Evolutionary conservation across 2,329 filamentous ascomycete genomes (phyloP).

Genomic region (Sclerotinia borealis): DNA sequence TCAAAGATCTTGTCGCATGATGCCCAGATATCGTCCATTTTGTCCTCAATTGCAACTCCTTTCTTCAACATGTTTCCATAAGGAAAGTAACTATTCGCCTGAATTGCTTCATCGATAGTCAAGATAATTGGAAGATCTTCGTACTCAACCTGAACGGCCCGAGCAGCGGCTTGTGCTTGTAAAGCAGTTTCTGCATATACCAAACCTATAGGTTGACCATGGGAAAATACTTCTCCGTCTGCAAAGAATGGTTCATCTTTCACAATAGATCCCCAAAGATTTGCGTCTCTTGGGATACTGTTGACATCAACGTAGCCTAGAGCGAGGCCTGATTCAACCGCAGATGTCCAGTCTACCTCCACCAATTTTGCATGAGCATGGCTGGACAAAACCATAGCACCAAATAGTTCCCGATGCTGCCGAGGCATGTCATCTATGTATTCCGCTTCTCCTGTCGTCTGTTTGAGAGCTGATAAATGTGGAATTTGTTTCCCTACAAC

Average conservation of each 20-base stretch:
- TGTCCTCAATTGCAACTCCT: slow-evolving; percentile 66
- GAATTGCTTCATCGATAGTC: slow-evolving; percentile 89
- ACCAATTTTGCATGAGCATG: slow-evolving; percentile 81
- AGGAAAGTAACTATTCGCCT: slow-evolving; percentile 77
- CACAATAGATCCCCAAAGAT: slow-evolving; percentile 71
- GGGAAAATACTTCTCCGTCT: slow-evolving; percentile 78
- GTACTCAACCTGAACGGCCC: slow-evolving; percentile 80
- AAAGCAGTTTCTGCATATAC: slow-evolving; percentile 74
- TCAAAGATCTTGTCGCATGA: slow-evolving; percentile 46
- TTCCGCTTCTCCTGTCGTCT: slow-evolving; percentile 86
- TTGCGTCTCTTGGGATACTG: slow-evolving; percentile 72
- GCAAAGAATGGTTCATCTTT: slow-evolving; percentile 87
- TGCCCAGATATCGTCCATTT: slow-evolving; percentile 22
- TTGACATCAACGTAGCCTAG: slow-evolving; percentile 72
- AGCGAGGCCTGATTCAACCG: slow-evolving; percentile 62
- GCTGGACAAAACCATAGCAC: slow-evolving; percentile 77
- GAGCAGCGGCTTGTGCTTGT: slow-evolving; percentile 69
- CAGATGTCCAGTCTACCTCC: slow-evolving; percentile 65
- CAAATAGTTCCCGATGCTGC: slow-evolving; percentile 79
- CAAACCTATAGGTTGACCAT: slow-evolving; percentile 88
- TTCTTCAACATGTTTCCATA: slow-evolving; percentile 76
- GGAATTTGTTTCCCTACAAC: slow-evolving; percentile 75
- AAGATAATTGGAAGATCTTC: slow-evolving; percentile 83
- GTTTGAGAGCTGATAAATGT: slow-evolving; percentile 84
- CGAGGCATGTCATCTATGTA: slow-evolving; percentile 91